phyloP scores from a whole-genome alignment of 2,329 filamentous ascomycete genomes.

The Sarocladium kiliense region DNA sequence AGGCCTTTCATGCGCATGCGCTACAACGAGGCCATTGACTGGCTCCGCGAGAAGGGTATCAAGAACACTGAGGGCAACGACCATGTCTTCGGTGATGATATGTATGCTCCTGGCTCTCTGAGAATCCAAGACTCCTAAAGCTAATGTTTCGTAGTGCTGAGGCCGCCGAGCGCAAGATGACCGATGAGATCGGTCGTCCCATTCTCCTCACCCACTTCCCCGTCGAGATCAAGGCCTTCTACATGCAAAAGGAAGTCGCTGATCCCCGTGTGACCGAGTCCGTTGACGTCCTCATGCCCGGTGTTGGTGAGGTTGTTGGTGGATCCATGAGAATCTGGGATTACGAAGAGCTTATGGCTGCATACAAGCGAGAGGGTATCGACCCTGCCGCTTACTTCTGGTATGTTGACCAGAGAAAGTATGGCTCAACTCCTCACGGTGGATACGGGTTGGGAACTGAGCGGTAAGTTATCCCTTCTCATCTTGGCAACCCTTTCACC shows the following conservation, averaged over 20 bases:
- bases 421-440: slow-evolving; percentile 86
- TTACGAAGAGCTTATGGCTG: slow-evolving; percentile 82
- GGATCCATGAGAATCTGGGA: slow-evolving; percentile 95
- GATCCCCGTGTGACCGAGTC: slow-evolving; percentile 87
- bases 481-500: background rate
- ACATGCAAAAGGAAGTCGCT: slow-evolving; percentile 85
- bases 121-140: no score
- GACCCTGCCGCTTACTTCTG: slow-evolving; percentile 87
- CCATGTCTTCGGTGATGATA: slow-evolving; percentile 93
- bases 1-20: slow-evolving; percentile 92
- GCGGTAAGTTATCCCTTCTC: slow-evolving; percentile 41
- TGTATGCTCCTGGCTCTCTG: slow-evolving; percentile 41
- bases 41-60: slow-evolving; percentile 87
- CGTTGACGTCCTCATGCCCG: slow-evolving; percentile 82
- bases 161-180: slow-evolving; percentile 95
- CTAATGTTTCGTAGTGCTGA: no score
- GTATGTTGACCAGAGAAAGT: slow-evolving; percentile 98
- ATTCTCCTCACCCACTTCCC: slow-evolving; percentile 98
- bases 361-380: slow-evolving; percentile 83
- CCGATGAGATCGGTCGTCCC: slow-evolving; percentile 88
- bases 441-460: slow-evolving; percentile 92
- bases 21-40: slow-evolving; percentile 90
- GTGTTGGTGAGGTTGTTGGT: slow-evolving; percentile 94
- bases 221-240: slow-evolving; percentile 96
- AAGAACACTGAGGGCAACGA: slow-evolving; percentile 87